Conservation (phyloP, 192 early-diverging fungal species). For the Geosiphon pyriformis region DNA sequence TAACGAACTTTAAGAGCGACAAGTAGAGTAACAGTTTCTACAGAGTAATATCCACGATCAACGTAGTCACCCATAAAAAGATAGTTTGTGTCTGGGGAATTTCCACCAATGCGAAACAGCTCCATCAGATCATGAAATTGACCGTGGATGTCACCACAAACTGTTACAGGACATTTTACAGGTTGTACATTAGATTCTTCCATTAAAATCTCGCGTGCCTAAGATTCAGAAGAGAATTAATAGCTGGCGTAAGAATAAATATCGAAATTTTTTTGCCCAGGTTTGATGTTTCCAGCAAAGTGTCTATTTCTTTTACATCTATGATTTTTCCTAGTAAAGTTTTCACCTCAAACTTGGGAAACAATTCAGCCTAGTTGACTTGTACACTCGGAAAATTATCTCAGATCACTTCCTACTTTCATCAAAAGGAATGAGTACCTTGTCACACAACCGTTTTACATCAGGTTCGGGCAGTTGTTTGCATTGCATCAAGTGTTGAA, state of each 20-base stretch:
- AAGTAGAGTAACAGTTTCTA: conserved; percentile 95
- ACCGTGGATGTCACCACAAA: conserved; percentile 99
- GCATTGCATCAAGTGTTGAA: conserved; percentile 83
- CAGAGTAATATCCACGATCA: conserved; percentile 96
- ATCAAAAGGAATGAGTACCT: no score
- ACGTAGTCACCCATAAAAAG: conserved; percentile 99
- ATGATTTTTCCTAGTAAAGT: not conserved
- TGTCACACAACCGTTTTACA: conserved; percentile 94
- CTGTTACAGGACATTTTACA: conserved; percentile 96
- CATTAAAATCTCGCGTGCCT: conserved; percentile 89
- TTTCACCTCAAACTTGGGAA: not conserved
- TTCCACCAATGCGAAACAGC: conserved; percentile 94
- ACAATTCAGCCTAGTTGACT: no score
- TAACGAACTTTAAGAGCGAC: conserved; percentile 93
- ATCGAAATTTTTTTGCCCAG: no score
- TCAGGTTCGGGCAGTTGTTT: conserved; percentile 92
- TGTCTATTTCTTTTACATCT: no score
- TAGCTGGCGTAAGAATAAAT: not conserved
- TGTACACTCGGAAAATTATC: not conserved
- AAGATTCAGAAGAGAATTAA: conserved; percentile 1
- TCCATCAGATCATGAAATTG: conserved; percentile 98
- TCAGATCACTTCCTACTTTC: conserved; percentile 16
- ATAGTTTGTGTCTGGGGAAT: conserved; percentile 96
- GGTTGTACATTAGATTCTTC: conserved; percentile 98
- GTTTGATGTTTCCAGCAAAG: no score